Base-by-base conservation (phyloP, 2,329 filamentous ascomycete genomes). In the Colletotrichum spaethianum region DNA sequence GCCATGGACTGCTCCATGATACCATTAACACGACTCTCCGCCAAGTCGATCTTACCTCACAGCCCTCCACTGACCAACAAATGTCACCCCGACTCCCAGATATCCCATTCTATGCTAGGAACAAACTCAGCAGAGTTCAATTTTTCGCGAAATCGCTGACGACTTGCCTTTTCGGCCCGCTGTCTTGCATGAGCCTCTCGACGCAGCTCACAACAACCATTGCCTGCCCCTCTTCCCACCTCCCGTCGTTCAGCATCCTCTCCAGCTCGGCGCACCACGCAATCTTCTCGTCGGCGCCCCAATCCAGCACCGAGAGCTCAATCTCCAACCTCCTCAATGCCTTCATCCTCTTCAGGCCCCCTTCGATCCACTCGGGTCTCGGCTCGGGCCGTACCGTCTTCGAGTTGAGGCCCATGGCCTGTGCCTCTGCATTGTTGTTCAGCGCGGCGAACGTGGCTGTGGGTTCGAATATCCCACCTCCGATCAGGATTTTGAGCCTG, bases 301-400 rank as follows among this genome's bases (percentile, higher is more conserved):
- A 80, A 16, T 76, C 75, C 28, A 76, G 66, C 44, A 80, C 76
- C 23, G 74, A 76, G 8, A 86, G 75, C 76, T 86, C 84, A 64
- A 86, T 78, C 76, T 86, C 85, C 5, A 86, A 68, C 61, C 74
- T 77, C 72, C 80, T 76, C 60, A 86, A 76, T 18, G 61, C 74
- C 6, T 33, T 44, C 73, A 86, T 73, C 52, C 72, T 72, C 20
- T 74, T 66, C 55, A 86, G 74, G 1, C 83, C 82, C 6, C 71
- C 76, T 44, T 78, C 79, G 36, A 83, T 74, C 80, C 80, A 82
- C 12, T 67, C 67, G 59, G 63, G 69, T 23, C 31, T 53, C 52
- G 72, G 70, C 23, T 67, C 70, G 42, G 79, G 74, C 4, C 26
- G 44, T 14, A 44, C 8, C 18, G 33, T 42, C 3, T 9, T 52